A percentile compares a stretch with the other conserved stretches of the same genome.
Evolutionary conservation across 1,284 basidiomycete species (phyloP).

Genomic region (Ganoderma meredithae): DNA sequence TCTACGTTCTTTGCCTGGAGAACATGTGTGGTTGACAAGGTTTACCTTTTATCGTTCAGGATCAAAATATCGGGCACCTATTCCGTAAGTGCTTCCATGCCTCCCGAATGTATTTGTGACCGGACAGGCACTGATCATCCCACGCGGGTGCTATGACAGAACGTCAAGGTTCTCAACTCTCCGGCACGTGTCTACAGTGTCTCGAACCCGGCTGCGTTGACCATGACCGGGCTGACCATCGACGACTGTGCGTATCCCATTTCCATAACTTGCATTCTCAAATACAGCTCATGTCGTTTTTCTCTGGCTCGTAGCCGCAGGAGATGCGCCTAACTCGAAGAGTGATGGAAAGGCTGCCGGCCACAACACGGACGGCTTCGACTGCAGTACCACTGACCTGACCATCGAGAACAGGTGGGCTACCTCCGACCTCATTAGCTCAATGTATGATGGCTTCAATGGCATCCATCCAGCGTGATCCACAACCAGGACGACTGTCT

Average conservation of each 20-base stretch:
- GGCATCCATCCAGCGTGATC: conserved; percentile 22
- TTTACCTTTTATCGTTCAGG: conserved; percentile 39
- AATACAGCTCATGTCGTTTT: not conserved
- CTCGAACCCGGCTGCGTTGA: conserved; percentile 42
- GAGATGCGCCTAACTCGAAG: conserved; percentile 51
- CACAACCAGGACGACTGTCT: conserved; percentile 66
- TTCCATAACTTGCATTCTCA: not conserved
- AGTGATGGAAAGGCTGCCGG: conserved; percentile 48
- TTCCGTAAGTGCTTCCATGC: conserved; percentile 40
- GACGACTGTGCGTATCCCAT: conserved; percentile 43
- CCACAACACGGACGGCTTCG: conserved; percentile 63
- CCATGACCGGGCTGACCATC: conserved; percentile 44
- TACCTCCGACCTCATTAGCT: no score
- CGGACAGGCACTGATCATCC: conserved; percentile 1
- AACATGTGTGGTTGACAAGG: conserved; percentile 11
- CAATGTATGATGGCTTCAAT: not conserved
- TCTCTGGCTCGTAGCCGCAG: conserved; percentile 38
- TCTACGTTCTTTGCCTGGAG: not conserved
- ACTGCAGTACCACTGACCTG: conserved; percentile 51
- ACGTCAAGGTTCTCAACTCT: conserved; percentile 49
- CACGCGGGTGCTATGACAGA: conserved; percentile 29
- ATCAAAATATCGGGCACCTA: conserved; percentile 63
- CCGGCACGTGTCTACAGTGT: conserved; percentile 46
- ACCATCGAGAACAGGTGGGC: conserved; percentile 48
- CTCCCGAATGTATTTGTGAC: not conserved